Evolutionary conservation across 768 basidiomycete species (phyloP).

Genomic region (Leccinum incarnatum): DNA sequence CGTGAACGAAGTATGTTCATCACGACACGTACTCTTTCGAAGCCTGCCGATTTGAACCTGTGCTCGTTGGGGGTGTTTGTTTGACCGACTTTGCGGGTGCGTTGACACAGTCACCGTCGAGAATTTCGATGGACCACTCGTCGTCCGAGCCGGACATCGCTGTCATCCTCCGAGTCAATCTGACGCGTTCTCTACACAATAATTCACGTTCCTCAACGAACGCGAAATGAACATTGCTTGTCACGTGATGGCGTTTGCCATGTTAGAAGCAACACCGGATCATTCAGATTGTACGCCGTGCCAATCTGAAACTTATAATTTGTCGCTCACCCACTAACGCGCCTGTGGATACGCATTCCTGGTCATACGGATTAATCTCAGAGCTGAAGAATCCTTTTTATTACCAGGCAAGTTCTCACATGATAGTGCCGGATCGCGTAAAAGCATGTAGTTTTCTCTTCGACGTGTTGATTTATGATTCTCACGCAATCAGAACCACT

Average conservation of each 20-base stretch:
- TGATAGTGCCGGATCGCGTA: not conserved
- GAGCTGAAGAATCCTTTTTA: not conserved
- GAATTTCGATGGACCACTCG: conserved; percentile 33
- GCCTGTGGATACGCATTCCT: not conserved
- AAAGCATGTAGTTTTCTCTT: not conserved
- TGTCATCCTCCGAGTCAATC: conserved; percentile 12
- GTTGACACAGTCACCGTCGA: conserved; percentile 20
- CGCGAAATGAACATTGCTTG: not conserved
- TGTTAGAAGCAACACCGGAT: no score
- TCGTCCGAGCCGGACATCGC: conserved; percentile 17
- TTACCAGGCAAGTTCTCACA: not conserved
- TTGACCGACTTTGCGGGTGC: conserved; percentile 18
- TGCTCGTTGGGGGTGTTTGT: conserved; percentile 11
- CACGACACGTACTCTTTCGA: conserved; percentile 16
- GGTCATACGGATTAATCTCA: not conserved
- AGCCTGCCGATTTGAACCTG: not conserved
- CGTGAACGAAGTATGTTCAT: conserved; percentile 12
- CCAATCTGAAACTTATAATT: no score
- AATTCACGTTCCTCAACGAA: not conserved
- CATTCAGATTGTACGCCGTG: no score
- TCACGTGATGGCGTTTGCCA: conserved; percentile 21
- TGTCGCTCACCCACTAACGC: no score
- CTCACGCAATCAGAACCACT: not conserved
- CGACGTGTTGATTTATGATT: not conserved
- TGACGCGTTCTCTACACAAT: conserved; percentile 1